Conservation (phyloP, 495 filamentous ascomycete genomes). For the Friedmanniomyces endolithicus region DNA sequence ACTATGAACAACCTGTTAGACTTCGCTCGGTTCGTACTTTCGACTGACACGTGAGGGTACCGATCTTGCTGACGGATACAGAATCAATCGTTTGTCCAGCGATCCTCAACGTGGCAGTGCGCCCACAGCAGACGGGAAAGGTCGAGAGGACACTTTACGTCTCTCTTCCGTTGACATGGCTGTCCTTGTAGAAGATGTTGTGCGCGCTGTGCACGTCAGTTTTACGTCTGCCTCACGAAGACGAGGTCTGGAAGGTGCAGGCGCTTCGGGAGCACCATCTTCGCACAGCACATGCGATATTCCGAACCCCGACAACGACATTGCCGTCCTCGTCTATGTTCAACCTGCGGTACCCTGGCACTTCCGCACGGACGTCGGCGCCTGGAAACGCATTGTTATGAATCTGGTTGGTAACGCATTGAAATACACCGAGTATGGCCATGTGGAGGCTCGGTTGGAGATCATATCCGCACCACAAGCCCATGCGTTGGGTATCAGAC, state of each 20-base stretch:
- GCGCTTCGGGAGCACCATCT: not conserved
- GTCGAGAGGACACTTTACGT: not conserved
- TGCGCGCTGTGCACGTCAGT: not conserved
- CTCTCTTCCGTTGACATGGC: not conserved
- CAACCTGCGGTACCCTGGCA: conserved; percentile 11
- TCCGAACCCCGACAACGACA: not conserved
- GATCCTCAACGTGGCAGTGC: not conserved
- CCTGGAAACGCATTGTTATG: conserved; percentile 25
- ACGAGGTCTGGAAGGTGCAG: not conserved
- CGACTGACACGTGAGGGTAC: not conserved
- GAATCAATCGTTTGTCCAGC: not conserved
- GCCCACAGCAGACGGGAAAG: not conserved
- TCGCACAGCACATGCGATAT: not conserved
- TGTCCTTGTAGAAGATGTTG: not conserved
- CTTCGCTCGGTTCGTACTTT: conserved; percentile 14
- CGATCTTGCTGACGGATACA: not conserved
- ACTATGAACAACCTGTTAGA: conserved; percentile 21
- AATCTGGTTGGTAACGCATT: conserved; percentile 25
- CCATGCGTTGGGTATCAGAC: not conserved
- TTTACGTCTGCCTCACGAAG: not conserved
- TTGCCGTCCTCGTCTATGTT: conserved; percentile 1
- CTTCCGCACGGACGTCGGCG: conserved; percentile 17
- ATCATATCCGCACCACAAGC: not conserved
- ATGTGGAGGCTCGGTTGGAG: conserved; percentile 19
- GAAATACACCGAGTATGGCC: conserved; percentile 23